Evolutionary conservation across 2,329 filamentous ascomycete species (phyloP), one percentile per base, ranked within the genome.

Genomic region (Ciborinia camelliae): DNA sequence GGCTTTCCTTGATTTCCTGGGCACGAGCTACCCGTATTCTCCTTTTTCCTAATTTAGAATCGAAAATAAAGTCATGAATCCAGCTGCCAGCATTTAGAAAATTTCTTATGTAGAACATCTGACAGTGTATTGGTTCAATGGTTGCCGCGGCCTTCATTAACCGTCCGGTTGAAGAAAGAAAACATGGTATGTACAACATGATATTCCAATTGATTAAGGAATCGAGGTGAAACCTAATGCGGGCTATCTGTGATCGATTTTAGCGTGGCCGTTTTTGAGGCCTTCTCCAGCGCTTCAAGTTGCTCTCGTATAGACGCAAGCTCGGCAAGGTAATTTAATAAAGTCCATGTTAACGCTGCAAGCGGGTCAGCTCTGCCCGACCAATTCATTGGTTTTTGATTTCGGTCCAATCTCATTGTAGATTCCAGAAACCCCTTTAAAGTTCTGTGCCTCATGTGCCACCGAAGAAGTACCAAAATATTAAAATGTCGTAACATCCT

Each of bases 231-330:
- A 60, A 50, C 23, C 23, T 60, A 23, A 50, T 62, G 60, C 51
- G 45, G 12, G 18, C 28, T 62, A 62, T 62, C 47, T 43, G 48
- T 62, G 59, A 62, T 48, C 41, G 23, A 26, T 6, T 57, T 39
- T 63, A 23, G 61, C 41, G 51, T 63, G 51, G n/a, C 43, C 43
- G 52, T 58, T 41, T 63, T 37, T 20, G 52, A 63, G 52, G 12
- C 52, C 61, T 63, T 55, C 20, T 48, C 32, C 53, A 63, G 52
- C 62, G 62, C 62, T 63, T 63, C 62, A 63, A 63, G 39, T 62
- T 62, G 35, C 35, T 26, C 57, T 59, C 52, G 52, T 63, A 64
- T 61, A 64, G 62, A 64, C 62, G 62, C 62, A 64, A 39, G 62
- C 55, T 64, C 62, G 62, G 55, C 55, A 64, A 61, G 41, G 41